Base-by-base conservation (phyloP, 2,329 filamentous ascomycete genomes). In the Cladophialophora immunda region DNA sequence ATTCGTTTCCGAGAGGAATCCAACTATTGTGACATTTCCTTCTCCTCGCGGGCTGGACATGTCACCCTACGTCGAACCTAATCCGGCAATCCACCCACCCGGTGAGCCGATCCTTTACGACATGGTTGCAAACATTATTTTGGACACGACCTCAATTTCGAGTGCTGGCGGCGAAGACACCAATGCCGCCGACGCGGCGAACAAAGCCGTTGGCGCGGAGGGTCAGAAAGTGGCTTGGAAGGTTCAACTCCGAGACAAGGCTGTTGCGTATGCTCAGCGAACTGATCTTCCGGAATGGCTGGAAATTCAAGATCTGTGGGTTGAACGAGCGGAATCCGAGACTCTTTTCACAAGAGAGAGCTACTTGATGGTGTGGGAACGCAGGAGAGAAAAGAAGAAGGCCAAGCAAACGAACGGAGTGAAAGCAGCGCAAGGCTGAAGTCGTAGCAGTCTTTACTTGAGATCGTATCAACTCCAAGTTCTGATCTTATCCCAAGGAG, bases 11-110 rank as follows among this genome's bases (percentile, higher is more conserved):
- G 94, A 98, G 81, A 91, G 95, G 58, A 99, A 99, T 78, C 95
- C 94, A 0, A 99, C 95, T 9, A 99, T 99, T 75, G 95, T 99
- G 70, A 98, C 94, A 0, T 99, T 98, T 79, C 92, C 94, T 70
- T 90, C 92, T 6, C 87, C 92, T 4, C 86, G 90, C 76, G 88
- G 90, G 50, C 87, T 99, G 8, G 93, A 99, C 77, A 90, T 97
- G 83, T 86, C 89, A 4, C 93, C 94, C 0, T 98, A 95, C 75
- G 93, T 97, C 13, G 93, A 98, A 80, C 94, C 94, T 0, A 92
- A 94, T 75, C 91, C 92, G 0, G 80, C 84, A 4, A 77, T 90
- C 41, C 88, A 90, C 78, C 86, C 89, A 0, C 87, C 87, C 0
- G 88, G 90, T 1, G 93, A 97, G 77, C 93, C 94, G 1, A 92